Percentiles rank a stretch among this genome's conserved stretches.
phyloP scores from a whole-genome alignment of 1,139 yeast genomes.

The Yamadazyma aaseri region DNA sequence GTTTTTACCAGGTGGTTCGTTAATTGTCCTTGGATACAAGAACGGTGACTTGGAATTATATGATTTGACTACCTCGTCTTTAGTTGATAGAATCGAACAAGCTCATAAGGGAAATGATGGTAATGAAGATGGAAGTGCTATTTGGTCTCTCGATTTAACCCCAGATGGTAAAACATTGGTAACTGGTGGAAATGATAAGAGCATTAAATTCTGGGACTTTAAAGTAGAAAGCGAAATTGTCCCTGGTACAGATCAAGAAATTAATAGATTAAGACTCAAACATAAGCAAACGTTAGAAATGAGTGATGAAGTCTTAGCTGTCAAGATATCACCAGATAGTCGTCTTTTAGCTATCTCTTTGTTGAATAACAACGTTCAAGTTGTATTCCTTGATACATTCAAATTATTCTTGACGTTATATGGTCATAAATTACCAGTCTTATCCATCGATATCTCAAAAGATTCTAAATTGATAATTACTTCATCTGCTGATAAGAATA shows the following conservation, averaged over 20 bases:
- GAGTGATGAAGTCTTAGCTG: slow-evolving; percentile 79
- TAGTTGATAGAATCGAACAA: slow-evolving; percentile 61
- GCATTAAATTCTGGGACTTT: slow-evolving; percentile 87
- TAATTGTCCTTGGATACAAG: slow-evolving; percentile 88
- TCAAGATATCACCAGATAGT: slow-evolving; percentile 79
- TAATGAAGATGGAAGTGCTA: slow-evolving; percentile 59
- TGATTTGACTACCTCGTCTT: slow-evolving; percentile 83
- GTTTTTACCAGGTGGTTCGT: slow-evolving; percentile 88
- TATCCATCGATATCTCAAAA: slow-evolving; percentile 82
- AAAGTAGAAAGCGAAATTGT: slow-evolving; percentile 62
- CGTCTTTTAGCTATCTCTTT: slow-evolving; percentile 79
- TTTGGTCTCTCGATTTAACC: slow-evolving; percentile 89
- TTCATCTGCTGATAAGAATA: slow-evolving; percentile 94
- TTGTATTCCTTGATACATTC: slow-evolving; percentile 80
- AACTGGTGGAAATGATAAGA: slow-evolving; percentile 93
- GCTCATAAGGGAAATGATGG: slow-evolving; percentile 51
- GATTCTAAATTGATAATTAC: slow-evolving; percentile 88
- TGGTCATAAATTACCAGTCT: slow-evolving; percentile 94
- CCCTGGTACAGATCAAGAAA: slow-evolving; percentile 62
- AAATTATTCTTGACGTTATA: slow-evolving; percentile 86
- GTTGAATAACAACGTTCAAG: slow-evolving; percentile 90
- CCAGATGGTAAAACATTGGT: slow-evolving; percentile 82
- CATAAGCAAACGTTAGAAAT: slow-evolving; percentile 83
- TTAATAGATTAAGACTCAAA: slow-evolving; percentile 56
- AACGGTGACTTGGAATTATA: slow-evolving; percentile 81